A percentile compares a stretch with the other conserved stretches of the same genome.
These are phyloP conservation scores for Botrytis aclada DNA, from an alignment of 2,329 filamentous ascomycete genomes.

Conservation along the genomic window DNA sequence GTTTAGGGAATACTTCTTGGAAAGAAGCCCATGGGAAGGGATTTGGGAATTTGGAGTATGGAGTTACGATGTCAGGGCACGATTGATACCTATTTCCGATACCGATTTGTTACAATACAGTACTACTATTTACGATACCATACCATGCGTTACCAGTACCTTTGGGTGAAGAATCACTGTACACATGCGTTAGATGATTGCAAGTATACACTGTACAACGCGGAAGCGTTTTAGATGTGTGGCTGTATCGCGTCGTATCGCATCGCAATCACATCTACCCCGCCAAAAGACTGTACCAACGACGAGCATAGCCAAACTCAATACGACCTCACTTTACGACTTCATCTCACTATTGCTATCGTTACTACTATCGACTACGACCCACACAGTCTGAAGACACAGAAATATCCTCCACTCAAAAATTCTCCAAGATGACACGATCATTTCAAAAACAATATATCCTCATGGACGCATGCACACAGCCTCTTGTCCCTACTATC, in stretches of 20 bases:
- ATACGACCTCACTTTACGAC: slow-evolving; percentile 1
- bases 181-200: neutral
- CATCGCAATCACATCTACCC: neutral
- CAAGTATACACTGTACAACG: neutral
- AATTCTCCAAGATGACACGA: neutral
- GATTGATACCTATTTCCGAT: slow-evolving; percentile 10
- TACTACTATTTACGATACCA: neutral
- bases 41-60: neutral
- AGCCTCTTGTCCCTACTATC: slow-evolving; percentile 4
- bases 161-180: neutral
- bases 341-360: neutral
- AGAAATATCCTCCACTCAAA: neutral
- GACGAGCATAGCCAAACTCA: neutral
- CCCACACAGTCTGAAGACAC: neutral
- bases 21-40: neutral
- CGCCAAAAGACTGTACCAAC: neutral
- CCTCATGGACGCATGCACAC: slow-evolving; percentile 7
- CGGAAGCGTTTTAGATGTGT: neutral
- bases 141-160: neutral
- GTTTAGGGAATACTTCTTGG: neutral
- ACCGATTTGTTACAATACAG: slow-evolving; percentile 13
- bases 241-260: neutral
- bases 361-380: neutral
- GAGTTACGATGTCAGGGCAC: slow-evolving; percentile 6
- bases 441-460: neutral